Conservation (phyloP, 2,329 filamentous ascomycete species). For the Alternaria sp. region DNA sequence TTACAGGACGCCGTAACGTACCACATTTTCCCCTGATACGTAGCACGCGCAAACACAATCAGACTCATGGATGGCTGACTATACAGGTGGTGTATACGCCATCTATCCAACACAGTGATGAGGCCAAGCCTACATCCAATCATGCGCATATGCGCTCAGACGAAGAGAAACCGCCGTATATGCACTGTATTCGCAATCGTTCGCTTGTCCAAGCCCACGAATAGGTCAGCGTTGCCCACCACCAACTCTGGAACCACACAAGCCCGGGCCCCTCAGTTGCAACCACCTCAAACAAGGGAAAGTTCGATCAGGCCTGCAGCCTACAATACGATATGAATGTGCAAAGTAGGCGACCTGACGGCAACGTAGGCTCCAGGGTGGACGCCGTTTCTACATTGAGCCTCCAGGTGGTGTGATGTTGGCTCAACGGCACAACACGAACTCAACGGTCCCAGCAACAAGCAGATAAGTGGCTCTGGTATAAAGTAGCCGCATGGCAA, state of each 20-base stretch:
- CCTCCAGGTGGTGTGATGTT: constrained; percentile 14
- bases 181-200: constrained; percentile 23
- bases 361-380: too few species aligned
- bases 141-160: constrained; percentile 17
- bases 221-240: constrained; percentile 21
- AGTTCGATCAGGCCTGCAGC: too few species aligned
- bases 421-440: constrained; percentile 27
- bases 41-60: background rate
- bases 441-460: constrained; percentile 23
- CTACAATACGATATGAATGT: too few species aligned
- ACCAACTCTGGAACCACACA: constrained; percentile 22
- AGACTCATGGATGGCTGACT: constrained; percentile 6
- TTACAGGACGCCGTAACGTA: constrained; percentile 13
- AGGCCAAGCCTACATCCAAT: background rate
- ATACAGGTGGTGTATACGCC: background rate
- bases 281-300: too few species aligned
- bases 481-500: constrained; percentile 16
- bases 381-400: constrained; percentile 5
- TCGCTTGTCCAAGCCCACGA: constrained; percentile 20
- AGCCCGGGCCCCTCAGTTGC: too few species aligned
- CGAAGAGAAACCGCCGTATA: constrained; percentile 24
- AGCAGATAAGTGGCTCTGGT: constrained; percentile 14
- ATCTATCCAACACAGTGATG: background rate
- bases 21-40: background rate
- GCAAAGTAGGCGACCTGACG: too few species aligned